Base-by-base conservation (phyloP, 768 basidiomycete genomes). In the Termitomyces sp. region DNA sequence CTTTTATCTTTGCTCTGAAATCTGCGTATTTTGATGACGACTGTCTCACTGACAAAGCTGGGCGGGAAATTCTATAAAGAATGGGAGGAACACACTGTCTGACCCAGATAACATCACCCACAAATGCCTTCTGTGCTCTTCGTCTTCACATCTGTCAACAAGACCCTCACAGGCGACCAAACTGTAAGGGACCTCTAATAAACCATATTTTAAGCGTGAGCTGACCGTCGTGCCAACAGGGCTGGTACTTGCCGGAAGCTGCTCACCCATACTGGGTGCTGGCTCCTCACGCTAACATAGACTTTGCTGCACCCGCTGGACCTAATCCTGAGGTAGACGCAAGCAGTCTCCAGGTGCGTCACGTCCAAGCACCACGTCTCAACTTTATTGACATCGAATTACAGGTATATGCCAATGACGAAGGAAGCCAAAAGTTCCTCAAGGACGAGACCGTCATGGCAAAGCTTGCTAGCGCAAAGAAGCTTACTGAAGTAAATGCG, bases 201-300 rank as follows among this genome's bases (percentile, higher is more conserved):
- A 36, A 18, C 18, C 28, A 58, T 20, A 9, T 39, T 42, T 18
- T 48, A 22, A 40, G 20, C 15, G 28, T 18, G 18, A 22, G 9
- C 57, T 58, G 36, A 52, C 40, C 9, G 16, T 22, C 3, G 39
- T 49, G n/a, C 33, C 12, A 9, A 12, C 60, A 88, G 87, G 90
- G 90, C 22, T 91, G 86, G 86, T 92, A 85, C 72, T 79, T 91
- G 35, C 88, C 90, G 6, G 91, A 94, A 70, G 85, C 85, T 13
- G 87, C 88, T 0, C 90, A 90, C 70, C 88, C 89, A 1, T 90
- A 87, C 73, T 87, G 85, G 67, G 71, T 79, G 58, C 76, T 88
- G 35, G 68, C 71, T 3, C 80, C 82, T 22, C 76, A 84, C 59
- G 78, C 75, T 66, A 74, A 73, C 38, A 81, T 90, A 67, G 84